Evolutionary conservation across 768 basidiomycete species (phyloP), one percentile per base, ranked within the genome.

Genomic region (Austroboletus festivus): DNA sequence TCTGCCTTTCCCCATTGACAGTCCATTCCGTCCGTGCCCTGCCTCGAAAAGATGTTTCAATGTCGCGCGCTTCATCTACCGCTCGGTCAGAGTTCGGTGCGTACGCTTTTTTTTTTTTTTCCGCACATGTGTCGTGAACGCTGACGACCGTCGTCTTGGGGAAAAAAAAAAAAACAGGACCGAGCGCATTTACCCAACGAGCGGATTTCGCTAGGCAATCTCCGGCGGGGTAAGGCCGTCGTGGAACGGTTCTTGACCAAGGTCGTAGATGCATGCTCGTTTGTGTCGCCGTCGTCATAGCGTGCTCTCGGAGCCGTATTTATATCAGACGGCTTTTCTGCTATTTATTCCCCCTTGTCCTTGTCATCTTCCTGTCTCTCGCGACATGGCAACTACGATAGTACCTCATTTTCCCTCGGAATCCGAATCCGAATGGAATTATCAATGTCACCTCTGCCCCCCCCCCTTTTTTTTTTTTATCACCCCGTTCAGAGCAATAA

Each of bases 161-260:
- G 7, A 12, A n/a, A n/a, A n/a, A n/a, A n/a, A 5, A 28, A 5
- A 26, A 8, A 7, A 42, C 56, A 87, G 91, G 93, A 89, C 62
- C 89, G 86, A 75, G 93, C 92, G 0, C 96, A 97, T 75, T 68
- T 99, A 20, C 85, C 93, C 3, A 89, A 99, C 63, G 96, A 99
- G 65, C 78, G 92, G 4, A 93, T 97, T 45, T 85, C 93, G 3
- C 69, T 96, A 1, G 68, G 80, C 19, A 97, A 97, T 59, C 75
- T 98, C 20, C 76, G 78, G 18, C 80, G 82, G 33, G 90, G 90
- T 0, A 89, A 89, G 55, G 73, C 80, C 1, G 89, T 91, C 34
- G 62, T 91, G 24, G 85, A 90, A 58, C 79, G 83, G 15, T 93
- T 92, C 65, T 64, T 89, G 44, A 59, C 73, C 2, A 80, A 78